Percentiles rank a stretch among this genome's conserved stretches.
phyloP scores from a whole-genome alignment of 345 rosid species.

The Clarkia xantiana region DNA sequence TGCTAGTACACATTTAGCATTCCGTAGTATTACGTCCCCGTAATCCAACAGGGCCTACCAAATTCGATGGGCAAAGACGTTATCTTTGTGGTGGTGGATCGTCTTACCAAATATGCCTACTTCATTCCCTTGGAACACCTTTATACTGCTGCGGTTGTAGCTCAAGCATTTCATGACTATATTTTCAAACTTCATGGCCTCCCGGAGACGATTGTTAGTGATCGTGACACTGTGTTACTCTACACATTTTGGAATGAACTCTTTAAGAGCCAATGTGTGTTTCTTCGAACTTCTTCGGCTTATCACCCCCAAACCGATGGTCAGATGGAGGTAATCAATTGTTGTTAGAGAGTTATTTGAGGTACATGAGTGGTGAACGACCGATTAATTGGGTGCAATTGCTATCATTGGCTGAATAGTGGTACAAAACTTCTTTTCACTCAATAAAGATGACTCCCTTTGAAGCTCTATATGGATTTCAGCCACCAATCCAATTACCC shows the following conservation, averaged over 20 bases:
- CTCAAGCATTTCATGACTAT: too few relatives aligned
- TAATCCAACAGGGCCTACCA: too few relatives aligned
- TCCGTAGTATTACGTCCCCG: too few relatives aligned
- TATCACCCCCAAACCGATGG: conserved; percentile 2
- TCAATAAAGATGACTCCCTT: background rate
- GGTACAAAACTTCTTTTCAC: conserved; percentile 1
- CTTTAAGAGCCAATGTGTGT: background rate
- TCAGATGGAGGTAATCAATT: conserved; percentile 3
- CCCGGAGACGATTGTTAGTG: too few relatives aligned
- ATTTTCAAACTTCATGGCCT: too few relatives aligned
- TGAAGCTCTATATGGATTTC: background rate
- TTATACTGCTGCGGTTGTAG: too few relatives aligned
- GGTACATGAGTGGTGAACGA: background rate
- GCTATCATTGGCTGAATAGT: background rate
- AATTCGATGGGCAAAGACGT: too few relatives aligned
- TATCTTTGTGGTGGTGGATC: too few relatives aligned
- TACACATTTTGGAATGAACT: background rate
- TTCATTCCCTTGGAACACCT: too few relatives aligned
- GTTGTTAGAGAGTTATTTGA: background rate
- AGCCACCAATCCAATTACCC: background rate
- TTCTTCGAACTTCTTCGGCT: background rate
- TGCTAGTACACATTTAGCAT: too few relatives aligned
- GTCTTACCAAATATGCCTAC: too few relatives aligned
- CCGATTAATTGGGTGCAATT: background rate
- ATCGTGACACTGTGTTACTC: too few relatives aligned